Evolutionary conservation across 164 flowering plant species (phyloP).

Genomic region (Piper longum): DNA sequence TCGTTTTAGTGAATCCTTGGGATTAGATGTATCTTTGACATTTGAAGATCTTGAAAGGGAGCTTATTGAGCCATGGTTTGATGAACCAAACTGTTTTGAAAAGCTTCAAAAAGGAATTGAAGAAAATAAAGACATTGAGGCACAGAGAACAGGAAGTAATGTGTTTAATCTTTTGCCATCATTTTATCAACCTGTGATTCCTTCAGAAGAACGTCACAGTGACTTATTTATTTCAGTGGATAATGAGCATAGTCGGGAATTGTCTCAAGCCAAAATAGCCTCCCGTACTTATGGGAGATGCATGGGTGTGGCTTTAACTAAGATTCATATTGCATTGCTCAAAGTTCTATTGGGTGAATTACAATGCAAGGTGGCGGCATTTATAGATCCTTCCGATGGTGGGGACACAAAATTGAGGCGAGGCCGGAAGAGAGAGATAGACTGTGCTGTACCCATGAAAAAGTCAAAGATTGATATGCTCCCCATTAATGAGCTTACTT

Average conservation of each 20-base stretch:
- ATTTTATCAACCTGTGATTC: conserved; percentile 9
- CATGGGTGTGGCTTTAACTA: conserved; percentile 51
- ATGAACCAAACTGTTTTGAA: conserved; percentile 18
- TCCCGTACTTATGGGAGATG: conserved; percentile 32
- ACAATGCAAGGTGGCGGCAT: conserved; percentile 54
- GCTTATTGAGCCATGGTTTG: conserved; percentile 60
- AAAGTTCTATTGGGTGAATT: conserved; percentile 60
- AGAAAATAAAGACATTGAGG: conserved; percentile 11
- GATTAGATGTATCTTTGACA: conserved; percentile 35
- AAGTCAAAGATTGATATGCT: conserved; percentile 50
- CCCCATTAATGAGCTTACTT: conserved; percentile 78
- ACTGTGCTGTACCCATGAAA: conserved; percentile 29
- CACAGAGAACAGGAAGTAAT: conserved; percentile 11
- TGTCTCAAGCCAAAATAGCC: conserved; percentile 27
- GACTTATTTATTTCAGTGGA: conserved; percentile 33
- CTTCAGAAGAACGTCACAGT: conserved; percentile 13
- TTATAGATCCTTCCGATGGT: conserved; percentile 73
- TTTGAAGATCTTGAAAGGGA: conserved; percentile 70
- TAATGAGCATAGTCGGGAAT: conserved; percentile 32
- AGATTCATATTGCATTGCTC: conserved; percentile 56
- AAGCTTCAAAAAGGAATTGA: conserved; percentile 24
- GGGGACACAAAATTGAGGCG: conserved; percentile 66
- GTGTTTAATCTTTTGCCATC: conserved; percentile 12
- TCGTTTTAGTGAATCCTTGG: conserved; percentile 68
- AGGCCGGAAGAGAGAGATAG: conserved; percentile 72